These are phyloP conservation scores for Starmerella etchellsii DNA, from an alignment of 805 yeast species.

Conservation along the genomic window DNA sequence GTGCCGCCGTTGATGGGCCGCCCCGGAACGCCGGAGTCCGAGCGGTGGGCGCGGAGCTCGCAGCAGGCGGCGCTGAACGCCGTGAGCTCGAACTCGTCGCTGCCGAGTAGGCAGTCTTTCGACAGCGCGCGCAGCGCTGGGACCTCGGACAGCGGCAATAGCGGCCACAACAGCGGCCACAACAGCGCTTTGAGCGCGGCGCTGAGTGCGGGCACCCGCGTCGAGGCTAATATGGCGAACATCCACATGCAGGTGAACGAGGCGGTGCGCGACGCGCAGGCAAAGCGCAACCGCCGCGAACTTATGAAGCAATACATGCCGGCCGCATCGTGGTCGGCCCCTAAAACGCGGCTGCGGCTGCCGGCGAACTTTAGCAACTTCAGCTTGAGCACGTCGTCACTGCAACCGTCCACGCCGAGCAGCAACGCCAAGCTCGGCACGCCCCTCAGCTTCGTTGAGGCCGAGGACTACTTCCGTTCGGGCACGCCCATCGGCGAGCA, in stretches of 20 bases:
- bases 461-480: no score
- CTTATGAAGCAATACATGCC: slow-evolving; percentile 13
- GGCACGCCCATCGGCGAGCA: no score
- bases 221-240: slow-evolving; percentile 14
- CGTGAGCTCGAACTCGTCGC: neutral
- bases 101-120: neutral
- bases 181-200: slow-evolving; percentile 18
- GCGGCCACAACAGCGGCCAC: slow-evolving; percentile 1
- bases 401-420: no score
- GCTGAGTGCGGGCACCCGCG: slow-evolving; percentile 15
- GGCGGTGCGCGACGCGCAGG: slow-evolving; percentile 8
- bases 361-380: no score
- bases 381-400: neutral
- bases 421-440: no score
- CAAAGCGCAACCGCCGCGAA: slow-evolving; percentile 2
- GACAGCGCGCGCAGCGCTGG: neutral
- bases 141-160: no score
- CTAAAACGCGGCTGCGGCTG: slow-evolving; percentile 1
- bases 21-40: no score
- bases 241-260: slow-evolving; percentile 14
- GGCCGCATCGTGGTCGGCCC: slow-evolving; percentile 18
- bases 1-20: no score
- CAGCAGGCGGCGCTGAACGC: neutral
- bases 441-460: no score
- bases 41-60: no score